These are phyloP conservation scores for Neospermospora avenae DNA, from an alignment of 2,329 filamentous ascomycete species.

Conservation along the genomic window DNA sequence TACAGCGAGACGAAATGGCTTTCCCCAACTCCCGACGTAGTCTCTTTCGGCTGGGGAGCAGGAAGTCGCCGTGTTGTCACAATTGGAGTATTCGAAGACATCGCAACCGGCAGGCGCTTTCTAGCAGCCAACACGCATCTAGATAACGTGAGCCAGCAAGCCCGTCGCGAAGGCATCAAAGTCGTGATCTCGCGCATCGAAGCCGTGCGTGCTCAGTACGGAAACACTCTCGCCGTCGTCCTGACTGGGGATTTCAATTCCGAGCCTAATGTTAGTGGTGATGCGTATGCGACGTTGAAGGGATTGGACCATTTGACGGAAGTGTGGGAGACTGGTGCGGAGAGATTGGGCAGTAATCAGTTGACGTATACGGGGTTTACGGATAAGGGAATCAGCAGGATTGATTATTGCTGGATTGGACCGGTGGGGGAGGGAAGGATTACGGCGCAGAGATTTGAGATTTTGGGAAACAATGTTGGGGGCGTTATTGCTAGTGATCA, in stretches of 20 bases:
- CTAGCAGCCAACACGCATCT: not conserved
- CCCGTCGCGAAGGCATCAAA: constrained; percentile 1
- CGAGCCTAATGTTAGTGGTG: not conserved
- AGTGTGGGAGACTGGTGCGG: not conserved
- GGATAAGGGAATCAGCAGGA: not conserved
- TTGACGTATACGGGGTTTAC: constrained; percentile 8
- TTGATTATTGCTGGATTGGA: constrained; percentile 4
- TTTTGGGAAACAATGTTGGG: not conserved
- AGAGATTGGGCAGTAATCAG: not conserved
- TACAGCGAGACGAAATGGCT: constrained; percentile 5
- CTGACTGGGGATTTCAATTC: constrained; percentile 3
- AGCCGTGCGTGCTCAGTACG: not conserved
- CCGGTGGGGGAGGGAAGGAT: not conserved
- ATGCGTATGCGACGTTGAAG: constrained; percentile 6
- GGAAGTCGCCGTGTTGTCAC: not conserved
- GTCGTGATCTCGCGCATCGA: constrained; percentile 1
- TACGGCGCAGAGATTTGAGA: constrained; percentile 2
- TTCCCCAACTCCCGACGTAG: not conserved
- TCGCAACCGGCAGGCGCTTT: constrained; percentile 1
- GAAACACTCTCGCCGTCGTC: not conserved
- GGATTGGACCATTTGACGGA: not conserved
- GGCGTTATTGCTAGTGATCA: constrained; percentile 5
- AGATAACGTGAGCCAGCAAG: not conserved
- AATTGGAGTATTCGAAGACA: constrained; percentile 1
- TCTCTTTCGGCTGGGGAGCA: constrained; percentile 3